Percentiles rank a stretch among this genome's conserved stretches.
Conservation (phyloP, 768 basidiomycete genomes). For the Gymnopilus dilepis region DNA sequence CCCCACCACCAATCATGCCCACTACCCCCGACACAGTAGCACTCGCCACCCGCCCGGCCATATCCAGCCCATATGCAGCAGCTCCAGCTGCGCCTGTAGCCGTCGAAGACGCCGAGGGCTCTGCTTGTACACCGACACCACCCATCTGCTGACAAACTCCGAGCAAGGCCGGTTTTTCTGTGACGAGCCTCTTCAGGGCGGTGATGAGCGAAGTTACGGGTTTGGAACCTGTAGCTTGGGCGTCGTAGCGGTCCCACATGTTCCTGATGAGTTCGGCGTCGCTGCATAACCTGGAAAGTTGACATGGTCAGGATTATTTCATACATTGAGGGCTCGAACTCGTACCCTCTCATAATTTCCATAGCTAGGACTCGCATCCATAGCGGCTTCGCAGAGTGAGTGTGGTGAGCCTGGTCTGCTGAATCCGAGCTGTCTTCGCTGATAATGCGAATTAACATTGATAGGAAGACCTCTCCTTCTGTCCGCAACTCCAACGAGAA, state of each 20-base stretch:
- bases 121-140: slow-evolving; percentile 68
- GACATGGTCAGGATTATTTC: background rate
- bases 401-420: slow-evolving; percentile 31
- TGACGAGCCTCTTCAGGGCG: slow-evolving; percentile 83
- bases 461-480: slow-evolving; percentile 88
- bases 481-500: slow-evolving; percentile 82
- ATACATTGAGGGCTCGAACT: background rate
- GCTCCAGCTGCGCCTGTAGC: slow-evolving; percentile 37
- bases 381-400: slow-evolving; percentile 54
- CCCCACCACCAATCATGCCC: slow-evolving; percentile 75
- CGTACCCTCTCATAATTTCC: slow-evolving; percentile 89
- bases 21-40: slow-evolving; percentile 85
- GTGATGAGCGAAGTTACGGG: slow-evolving; percentile 81
- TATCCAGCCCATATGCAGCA: slow-evolving; percentile 63
- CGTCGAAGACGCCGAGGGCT: slow-evolving; percentile 23
- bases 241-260: slow-evolving; percentile 82
- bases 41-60: slow-evolving; percentile 86
- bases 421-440: slow-evolving; percentile 51
- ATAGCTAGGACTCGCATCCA: slow-evolving; percentile 94
- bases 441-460: slow-evolving; percentile 69
- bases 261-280: slow-evolving; percentile 80
- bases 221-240: slow-evolving; percentile 62
- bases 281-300: slow-evolving; percentile 62
- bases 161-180: slow-evolving; percentile 85
- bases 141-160: slow-evolving; percentile 83